These are phyloP conservation scores for Rhododendron kiyosumense DNA, from an alignment of 148 eudicot species.

Conservation along the genomic window DNA sequence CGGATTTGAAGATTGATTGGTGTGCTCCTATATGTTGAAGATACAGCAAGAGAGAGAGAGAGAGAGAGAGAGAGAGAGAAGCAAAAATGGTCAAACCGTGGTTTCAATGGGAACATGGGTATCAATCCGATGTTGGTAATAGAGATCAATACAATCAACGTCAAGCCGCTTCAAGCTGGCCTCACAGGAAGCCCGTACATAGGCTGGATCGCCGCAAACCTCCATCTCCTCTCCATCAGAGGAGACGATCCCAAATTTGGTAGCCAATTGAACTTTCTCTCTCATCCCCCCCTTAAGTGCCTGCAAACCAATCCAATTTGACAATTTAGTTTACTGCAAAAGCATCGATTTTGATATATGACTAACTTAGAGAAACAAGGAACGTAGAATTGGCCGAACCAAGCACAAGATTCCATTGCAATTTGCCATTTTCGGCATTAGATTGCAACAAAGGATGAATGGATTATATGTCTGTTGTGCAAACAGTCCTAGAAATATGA, in stretches of 20 bases:
- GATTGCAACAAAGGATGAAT: neutral
- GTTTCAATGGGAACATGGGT: constrained; percentile 12
- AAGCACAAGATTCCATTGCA: neutral
- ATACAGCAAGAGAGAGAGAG: neutral
- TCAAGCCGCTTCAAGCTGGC: constrained; percentile 17
- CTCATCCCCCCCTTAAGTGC: constrained; percentile 15
- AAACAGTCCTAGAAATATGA: neutral
- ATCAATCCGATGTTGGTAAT: constrained; percentile 11
- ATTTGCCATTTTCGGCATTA: neutral
- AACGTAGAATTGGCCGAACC: neutral
- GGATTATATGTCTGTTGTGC: neutral
- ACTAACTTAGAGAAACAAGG: neutral
- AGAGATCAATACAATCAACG: constrained; percentile 3
- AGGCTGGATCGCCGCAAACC: constrained; percentile 8
- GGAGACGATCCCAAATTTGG: neutral
- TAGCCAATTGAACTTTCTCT: constrained; percentile 11
- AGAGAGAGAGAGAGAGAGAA: neutral
- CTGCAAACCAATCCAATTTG: neutral
- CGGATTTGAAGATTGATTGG: neutral
- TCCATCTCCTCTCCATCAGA: neutral
- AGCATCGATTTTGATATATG: neutral
- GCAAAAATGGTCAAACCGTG: constrained; percentile 9
- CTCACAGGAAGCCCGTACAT: constrained; percentile 11
- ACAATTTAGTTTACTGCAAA: neutral
- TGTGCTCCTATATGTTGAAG: neutral